Evolutionary conservation across 2,329 filamentous ascomycete species (phyloP).

Genomic region (Diaporthe nobilis): DNA sequence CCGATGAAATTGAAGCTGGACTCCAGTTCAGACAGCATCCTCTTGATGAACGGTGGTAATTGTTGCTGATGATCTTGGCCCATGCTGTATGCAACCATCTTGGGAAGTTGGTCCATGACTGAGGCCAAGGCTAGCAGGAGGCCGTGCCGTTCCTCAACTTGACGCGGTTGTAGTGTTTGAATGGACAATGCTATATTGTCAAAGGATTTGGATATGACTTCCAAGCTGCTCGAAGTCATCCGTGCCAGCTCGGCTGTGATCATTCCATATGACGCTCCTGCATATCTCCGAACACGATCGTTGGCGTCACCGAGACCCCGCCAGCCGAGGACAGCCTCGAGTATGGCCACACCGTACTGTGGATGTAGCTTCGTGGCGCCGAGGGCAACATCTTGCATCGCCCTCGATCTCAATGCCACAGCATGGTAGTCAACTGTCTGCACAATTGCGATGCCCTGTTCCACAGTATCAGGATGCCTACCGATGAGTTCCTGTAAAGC

Average conservation of each 20-base stretch:
- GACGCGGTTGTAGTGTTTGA: constrained; percentile 63
- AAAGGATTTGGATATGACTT: constrained; percentile 52
- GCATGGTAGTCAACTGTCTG: constrained; percentile 94
- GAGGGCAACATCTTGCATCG: constrained; percentile 82
- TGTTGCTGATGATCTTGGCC: not conserved
- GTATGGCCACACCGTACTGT: constrained; percentile 79
- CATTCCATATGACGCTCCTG: constrained; percentile 77
- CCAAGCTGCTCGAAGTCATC: not conserved
- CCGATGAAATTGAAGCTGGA: constrained; percentile 59
- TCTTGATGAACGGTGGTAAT: constrained; percentile 4
- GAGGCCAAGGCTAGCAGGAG: constrained; percentile 74
- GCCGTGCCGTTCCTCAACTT: constrained; percentile 80
- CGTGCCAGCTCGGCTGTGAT: constrained; percentile 62
- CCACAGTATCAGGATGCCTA: constrained; percentile 87
- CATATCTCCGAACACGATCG: constrained; percentile 77
- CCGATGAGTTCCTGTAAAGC: constrained; percentile 95
- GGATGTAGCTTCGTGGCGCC: constrained; percentile 76
- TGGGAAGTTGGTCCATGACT: constrained; percentile 64
- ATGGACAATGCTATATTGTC: constrained; percentile 61
- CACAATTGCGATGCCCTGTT: constrained; percentile 86
- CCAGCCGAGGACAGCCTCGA: constrained; percentile 84
- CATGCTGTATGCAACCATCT: constrained; percentile 45
- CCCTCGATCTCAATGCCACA: constrained; percentile 87
- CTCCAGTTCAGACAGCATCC: constrained; percentile 48
- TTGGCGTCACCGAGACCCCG: constrained; percentile 89